Conservation (phyloP, 2,329 filamentous ascomycete genomes). For the Ophiobolus disseminans region DNA sequence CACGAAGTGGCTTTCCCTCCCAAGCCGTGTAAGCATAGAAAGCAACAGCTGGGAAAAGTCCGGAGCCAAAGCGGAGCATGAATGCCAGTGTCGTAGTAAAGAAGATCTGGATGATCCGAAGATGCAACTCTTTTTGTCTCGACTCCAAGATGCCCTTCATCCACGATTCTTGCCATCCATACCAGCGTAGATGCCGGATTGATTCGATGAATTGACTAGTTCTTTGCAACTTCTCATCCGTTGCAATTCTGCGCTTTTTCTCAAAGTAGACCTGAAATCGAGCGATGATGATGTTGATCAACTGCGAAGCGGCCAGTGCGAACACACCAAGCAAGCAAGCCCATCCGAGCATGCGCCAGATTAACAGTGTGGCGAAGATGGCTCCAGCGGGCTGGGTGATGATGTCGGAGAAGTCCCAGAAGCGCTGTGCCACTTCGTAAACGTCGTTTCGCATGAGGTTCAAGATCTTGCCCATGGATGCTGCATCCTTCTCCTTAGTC, state of each 20-base stretch:
- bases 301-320: conserved; percentile 72
- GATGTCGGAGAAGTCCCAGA: conserved; percentile 85
- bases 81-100: conserved; percentile 70
- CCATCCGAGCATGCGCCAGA: conserved; percentile 81
- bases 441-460: conserved; percentile 85
- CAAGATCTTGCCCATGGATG: conserved; percentile 88
- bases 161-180: conserved; percentile 83
- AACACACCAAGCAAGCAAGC: conserved; percentile 76
- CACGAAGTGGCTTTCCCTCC: conserved; percentile 70
- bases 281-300: conserved; percentile 72
- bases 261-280: conserved; percentile 72
- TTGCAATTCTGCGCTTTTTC: conserved; percentile 72
- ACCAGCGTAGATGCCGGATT: conserved; percentile 81
- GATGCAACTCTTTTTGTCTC: conserved; percentile 70
- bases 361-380: conserved; percentile 74
- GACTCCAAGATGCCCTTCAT: conserved; percentile 71
- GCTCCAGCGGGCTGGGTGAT: conserved; percentile 78
- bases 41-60: conserved; percentile 78
- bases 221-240: conserved; percentile 79
- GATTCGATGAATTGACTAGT: conserved; percentile 88
- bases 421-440: conserved; percentile 80
- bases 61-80: conserved; percentile 73
- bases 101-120: conserved; percentile 69
- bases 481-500: conserved; percentile 60
- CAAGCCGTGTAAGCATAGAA: conserved; percentile 82